A percentile compares a stretch with the other conserved stretches of the same genome.
Conservation (phyloP, 352 stramenopile genomes). For the Peronospora destructor region DNA sequence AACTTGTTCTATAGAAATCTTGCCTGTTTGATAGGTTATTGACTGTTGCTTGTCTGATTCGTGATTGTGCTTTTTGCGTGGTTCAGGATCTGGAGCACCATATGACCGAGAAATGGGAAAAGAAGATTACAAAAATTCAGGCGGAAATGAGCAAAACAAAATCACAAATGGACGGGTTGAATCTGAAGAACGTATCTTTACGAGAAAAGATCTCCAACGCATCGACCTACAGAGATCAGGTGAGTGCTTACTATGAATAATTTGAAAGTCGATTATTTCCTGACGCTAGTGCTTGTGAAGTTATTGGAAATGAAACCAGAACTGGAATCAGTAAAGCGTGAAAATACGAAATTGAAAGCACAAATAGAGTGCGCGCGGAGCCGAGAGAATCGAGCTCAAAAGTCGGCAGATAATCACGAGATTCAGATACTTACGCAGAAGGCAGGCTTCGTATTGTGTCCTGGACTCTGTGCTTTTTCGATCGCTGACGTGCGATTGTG, state of each 20-base stretch:
- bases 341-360: slow-evolving; percentile 44
- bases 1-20: slow-evolving; percentile 1
- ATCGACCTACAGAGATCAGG: slow-evolving; percentile 64
- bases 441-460: slow-evolving; percentile 12
- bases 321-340: slow-evolving; percentile 37
- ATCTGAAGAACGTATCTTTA: slow-evolving; percentile 70
- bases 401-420: slow-evolving; percentile 30
- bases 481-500: not conserved
- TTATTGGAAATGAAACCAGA: slow-evolving; percentile 52
- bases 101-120: slow-evolving; percentile 72
- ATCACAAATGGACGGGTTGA: slow-evolving; percentile 64
- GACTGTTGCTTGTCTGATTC: slow-evolving; percentile 1
- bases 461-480: not conserved
- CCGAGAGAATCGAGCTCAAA: slow-evolving; percentile 25
- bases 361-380: slow-evolving; percentile 38
- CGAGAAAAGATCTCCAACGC: slow-evolving; percentile 60
- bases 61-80: not conserved
- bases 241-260: slow-evolving; percentile 11
- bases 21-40: not conserved
- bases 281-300: slow-evolving; percentile 25
- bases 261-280: not conserved
- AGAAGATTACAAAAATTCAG: slow-evolving; percentile 62
- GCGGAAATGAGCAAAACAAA: slow-evolving; percentile 59
- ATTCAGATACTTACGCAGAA: slow-evolving; percentile 34
- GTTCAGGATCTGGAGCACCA: slow-evolving; percentile 51